Conservation (phyloP, 768 basidiomycete genomes). For the Sistotremastrum niveocremeum region DNA sequence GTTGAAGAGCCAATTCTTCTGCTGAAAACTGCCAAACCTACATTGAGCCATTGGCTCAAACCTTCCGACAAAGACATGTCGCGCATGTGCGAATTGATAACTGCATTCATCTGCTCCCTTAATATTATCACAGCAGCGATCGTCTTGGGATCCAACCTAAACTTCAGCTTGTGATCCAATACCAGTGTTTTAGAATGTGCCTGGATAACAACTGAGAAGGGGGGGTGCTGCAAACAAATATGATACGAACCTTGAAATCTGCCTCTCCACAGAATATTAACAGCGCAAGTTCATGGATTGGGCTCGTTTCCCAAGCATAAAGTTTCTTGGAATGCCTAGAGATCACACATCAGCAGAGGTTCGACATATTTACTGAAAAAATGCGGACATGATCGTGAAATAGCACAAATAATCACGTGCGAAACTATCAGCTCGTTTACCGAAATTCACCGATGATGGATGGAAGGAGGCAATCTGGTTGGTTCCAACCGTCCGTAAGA, state of each 20-base stretch:
- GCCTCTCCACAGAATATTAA: constrained; percentile 79
- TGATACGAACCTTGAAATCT: constrained; percentile 61
- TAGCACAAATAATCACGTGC: constrained; percentile 64
- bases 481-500: constrained; percentile 71
- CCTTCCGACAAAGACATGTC: constrained; percentile 40
- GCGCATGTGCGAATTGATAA: constrained; percentile 56
- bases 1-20: background rate
- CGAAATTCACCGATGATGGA: constrained; percentile 86
- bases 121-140: constrained; percentile 72
- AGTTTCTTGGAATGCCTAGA: constrained; percentile 84
- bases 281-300: constrained; percentile 72
- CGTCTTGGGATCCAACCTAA: constrained; percentile 52
- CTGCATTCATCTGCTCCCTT: constrained; percentile 42
- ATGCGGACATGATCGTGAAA: constrained; percentile 73
- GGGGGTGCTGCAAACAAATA: background rate
- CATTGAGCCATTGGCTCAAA: background rate
- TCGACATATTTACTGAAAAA: background rate
- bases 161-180: constrained; percentile 79
- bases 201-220: constrained; percentile 26
- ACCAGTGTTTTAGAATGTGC: constrained; percentile 53
- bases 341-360: constrained; percentile 7
- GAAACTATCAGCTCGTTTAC: constrained; percentile 51
- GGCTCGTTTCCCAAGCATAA: constrained; percentile 88
- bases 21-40: constrained; percentile 16
- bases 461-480: constrained; percentile 72